Evolutionary conservation across 192 early-diverging fungal genomes (phyloP).

Genomic region (Dispira simplex): DNA sequence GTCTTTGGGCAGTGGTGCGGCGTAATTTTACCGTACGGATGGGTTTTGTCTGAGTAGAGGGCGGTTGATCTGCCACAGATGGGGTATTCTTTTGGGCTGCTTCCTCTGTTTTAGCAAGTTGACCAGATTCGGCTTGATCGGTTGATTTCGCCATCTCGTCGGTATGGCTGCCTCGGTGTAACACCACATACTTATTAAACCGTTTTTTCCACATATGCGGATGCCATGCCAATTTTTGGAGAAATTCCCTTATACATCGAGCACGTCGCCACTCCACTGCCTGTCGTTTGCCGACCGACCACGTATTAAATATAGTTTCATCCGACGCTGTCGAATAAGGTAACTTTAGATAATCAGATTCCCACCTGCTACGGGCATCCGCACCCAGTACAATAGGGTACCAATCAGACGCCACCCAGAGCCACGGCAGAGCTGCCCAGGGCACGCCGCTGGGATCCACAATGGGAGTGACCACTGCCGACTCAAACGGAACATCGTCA

Average conservation of each 20-base stretch:
- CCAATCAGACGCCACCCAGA: conserved; percentile 10
- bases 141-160: too few relatives aligned
- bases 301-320: conserved; percentile 8
- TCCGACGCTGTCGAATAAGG: neutral
- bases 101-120: too few relatives aligned
- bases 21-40: too few relatives aligned
- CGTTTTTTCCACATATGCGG: too few relatives aligned
- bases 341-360: neutral
- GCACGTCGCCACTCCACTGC: conserved; percentile 12
- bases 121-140: too few relatives aligned
- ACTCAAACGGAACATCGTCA: too few relatives aligned
- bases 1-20: too few relatives aligned
- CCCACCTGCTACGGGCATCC: neutral
- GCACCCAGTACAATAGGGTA: neutral
- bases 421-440: conserved; percentile 4
- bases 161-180: too few relatives aligned
- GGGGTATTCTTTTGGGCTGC: too few relatives aligned
- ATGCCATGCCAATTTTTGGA: conserved; percentile 2
- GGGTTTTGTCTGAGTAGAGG: too few relatives aligned
- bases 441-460: neutral
- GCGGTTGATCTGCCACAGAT: too few relatives aligned
- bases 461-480: too few relatives aligned
- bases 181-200: conserved; percentile 1
- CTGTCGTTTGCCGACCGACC: conserved; percentile 4
- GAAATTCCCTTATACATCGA: conserved; percentile 2